A percentile compares a stretch with the other conserved stretches of the same genome.
Evolutionary conservation across 2,329 filamentous ascomycete genomes (phyloP).

Genomic region (Raffaelea ambrosiae): DNA sequence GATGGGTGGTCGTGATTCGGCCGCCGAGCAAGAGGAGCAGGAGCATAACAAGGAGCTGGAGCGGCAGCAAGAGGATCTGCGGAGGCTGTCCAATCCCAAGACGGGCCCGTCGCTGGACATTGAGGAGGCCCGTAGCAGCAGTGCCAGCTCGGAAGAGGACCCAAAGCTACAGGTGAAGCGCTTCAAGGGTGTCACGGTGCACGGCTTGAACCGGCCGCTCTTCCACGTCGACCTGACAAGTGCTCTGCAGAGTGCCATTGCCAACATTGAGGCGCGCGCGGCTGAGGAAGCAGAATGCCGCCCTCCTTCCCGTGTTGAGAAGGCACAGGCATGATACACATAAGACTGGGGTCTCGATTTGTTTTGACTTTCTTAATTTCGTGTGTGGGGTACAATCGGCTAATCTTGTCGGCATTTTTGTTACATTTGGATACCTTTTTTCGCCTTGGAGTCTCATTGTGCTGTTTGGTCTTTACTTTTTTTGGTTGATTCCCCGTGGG

Average conservation of each 20-base stretch:
- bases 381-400: too few relatives aligned
- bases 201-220: conserved; percentile 80
- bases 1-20: conserved; percentile 61
- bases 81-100: conserved; percentile 9
- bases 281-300: conserved; percentile 17
- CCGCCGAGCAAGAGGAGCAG: conserved; percentile 59
- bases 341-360: background rate
- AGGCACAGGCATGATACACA: background rate
- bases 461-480: too few relatives aligned
- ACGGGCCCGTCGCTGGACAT: conserved; percentile 12
- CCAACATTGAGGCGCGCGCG: conserved; percentile 57
- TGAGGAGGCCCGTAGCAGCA: conserved; percentile 15
- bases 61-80: background rate
- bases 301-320: background rate
- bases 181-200: conserved; percentile 50
- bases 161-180: conserved; percentile 18
- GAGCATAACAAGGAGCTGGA: conserved; percentile 38
- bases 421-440: too few relatives aligned
- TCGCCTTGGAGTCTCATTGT: too few relatives aligned
- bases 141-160: conserved; percentile 21
- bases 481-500: too few relatives aligned
- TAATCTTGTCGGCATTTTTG: too few relatives aligned
- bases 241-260: conserved; percentile 78
- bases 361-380: too few relatives aligned
- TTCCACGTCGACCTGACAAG: conserved; percentile 92